A percentile compares a stretch with the other conserved stretches of the same genome.
Conservation (phyloP, 106 monocot species). For the Ottelia alismoides region DNA sequence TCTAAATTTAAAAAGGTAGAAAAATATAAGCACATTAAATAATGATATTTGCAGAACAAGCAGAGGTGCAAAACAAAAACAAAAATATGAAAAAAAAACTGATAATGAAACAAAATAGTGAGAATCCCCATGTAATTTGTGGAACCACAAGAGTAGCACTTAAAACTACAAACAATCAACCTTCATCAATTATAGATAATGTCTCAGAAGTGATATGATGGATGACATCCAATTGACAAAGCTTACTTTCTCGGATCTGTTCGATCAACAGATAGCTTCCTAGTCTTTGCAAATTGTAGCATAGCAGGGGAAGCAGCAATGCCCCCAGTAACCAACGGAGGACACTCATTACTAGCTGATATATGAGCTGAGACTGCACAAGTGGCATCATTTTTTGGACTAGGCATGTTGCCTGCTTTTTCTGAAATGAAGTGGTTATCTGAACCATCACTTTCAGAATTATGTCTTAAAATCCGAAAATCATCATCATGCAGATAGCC, state of each 20-base stretch:
- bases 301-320: constrained; percentile 35
- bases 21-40: background rate
- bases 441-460: constrained; percentile 49
- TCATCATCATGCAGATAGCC: constrained; percentile 13
- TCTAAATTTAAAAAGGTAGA: background rate
- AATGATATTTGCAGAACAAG: background rate
- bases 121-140: no score
- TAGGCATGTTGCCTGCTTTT: no score
- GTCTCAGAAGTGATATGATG: no score
- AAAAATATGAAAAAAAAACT: no score
- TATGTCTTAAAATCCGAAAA: constrained; percentile 21
- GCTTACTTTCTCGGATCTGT: constrained; percentile 82
- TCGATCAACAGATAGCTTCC: constrained; percentile 74
- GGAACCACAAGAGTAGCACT: no score
- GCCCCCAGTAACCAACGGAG: constrained; percentile 35
- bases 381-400: constrained; percentile 36
- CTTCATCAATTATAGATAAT: no score
- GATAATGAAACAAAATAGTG: no score
- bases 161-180: no score
- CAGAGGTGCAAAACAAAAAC: no score
- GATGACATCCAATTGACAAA: no score
- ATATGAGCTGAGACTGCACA: constrained; percentile 58
- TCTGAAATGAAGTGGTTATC: no score
- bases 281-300: constrained; percentile 82
- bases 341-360: constrained; percentile 57